Conservation (phyloP, 2,329 filamentous ascomycete species). For the Simplicillium sp. region DNA sequence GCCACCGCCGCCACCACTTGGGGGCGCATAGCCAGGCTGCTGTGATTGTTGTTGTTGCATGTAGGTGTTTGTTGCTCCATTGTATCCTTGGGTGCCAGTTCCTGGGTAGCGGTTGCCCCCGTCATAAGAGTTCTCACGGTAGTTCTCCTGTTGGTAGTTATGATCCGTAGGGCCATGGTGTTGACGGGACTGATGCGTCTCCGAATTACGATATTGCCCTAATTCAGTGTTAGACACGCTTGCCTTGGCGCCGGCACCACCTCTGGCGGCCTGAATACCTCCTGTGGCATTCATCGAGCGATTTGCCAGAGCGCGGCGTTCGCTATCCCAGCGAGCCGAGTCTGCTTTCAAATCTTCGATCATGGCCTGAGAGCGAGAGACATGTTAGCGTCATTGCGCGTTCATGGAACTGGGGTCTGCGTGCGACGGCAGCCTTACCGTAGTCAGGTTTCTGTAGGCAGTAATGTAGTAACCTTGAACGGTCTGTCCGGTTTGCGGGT, state of each 20-base stretch:
- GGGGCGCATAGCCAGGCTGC: constrained; percentile 17
- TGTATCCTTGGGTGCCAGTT: constrained; percentile 39
- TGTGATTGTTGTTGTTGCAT: constrained; percentile 10
- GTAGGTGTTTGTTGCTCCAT: constrained; percentile 30
- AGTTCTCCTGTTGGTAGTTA: constrained; percentile 22
- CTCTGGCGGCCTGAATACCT: constrained; percentile 49
- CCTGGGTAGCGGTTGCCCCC: constrained; percentile 37
- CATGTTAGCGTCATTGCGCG: no score
- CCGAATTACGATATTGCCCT: constrained; percentile 49
- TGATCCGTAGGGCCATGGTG: constrained; percentile 35
- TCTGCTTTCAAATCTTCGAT: constrained; percentile 54
- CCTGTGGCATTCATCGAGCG: constrained; percentile 35
- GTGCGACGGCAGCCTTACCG: constrained; percentile 40
- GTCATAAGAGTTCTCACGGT: constrained; percentile 32
- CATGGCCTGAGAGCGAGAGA: constrained; percentile 38
- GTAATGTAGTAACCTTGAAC: constrained; percentile 69
- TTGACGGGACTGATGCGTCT: constrained; percentile 38
- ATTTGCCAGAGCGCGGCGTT: constrained; percentile 46
- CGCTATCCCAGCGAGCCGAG: constrained; percentile 52
- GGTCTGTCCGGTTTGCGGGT: constrained; percentile 46
- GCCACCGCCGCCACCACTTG: constrained; percentile 18
- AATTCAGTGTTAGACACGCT: constrained; percentile 47
- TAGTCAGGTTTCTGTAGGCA: constrained; percentile 69
- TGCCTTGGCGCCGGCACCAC: constrained; percentile 36
- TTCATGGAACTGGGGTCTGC: no score